Evolutionary conservation across 208 protist species (phyloP), one percentile per base, ranked within the genome.

Genomic region (Naegleria fowleri): DNA sequence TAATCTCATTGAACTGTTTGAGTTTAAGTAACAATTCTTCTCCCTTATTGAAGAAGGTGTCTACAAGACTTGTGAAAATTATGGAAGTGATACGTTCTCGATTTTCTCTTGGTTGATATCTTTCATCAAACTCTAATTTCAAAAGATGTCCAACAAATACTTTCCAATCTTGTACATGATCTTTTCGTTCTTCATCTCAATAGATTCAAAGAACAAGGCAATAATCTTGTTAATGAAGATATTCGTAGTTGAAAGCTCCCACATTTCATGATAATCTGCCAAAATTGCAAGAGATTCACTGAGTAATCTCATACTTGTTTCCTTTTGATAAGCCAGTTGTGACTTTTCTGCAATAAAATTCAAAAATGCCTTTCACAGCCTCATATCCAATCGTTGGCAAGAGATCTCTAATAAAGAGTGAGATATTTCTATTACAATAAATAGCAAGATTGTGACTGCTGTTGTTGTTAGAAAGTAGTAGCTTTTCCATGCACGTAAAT

Each of bases 321-420:
- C 67, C 13, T 29, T 58, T 29, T 3, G 15, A n/a, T 7, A 4
- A 19, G 55, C 55, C 11, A 3, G 19, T 15, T 29, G 11, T 67
- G 11, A 67, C 55, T 29, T 67, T 67, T 67, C 22, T 67, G 22
- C 55, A 67, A 67, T 67, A 67, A 67, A 67, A 67, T 29, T 67
- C 55, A 67, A 67, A 67, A 22, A 67, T 29, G 1, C 55, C 55
- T 29, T 15, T 29, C 55, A 29, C 11, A 29, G 11, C 2, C 3
- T 15, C 11, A 67, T 67, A 67, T 29, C 55, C 55, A 19, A 89
- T 11, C 16, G 59, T 75, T 38, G 86, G 86, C 11, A 89, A 67
- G 22, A 89, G 39, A 67, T 67, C 48, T 25, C 86, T 15, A 5
- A 89, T 52, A 40, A 89, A 89, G 22, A 89, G n/a, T n/a, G 86